Conservation (phyloP, 495 filamentous ascomycete species). For the Elasticomyces elasticus region DNA sequence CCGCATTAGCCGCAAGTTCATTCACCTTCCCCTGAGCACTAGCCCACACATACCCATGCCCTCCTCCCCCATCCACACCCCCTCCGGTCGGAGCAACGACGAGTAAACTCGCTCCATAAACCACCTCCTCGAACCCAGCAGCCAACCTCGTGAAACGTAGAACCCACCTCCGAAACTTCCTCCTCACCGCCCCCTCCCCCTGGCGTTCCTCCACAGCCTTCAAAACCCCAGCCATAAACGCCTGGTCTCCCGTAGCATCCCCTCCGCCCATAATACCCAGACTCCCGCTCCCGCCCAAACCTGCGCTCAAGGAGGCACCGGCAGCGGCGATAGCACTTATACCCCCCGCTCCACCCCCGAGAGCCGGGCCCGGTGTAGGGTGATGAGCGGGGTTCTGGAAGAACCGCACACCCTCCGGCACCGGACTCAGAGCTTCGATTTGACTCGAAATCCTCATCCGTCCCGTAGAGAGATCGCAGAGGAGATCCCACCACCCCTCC, state of each 20-base stretch:
- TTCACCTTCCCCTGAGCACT: constrained; percentile 69
- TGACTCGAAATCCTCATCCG: constrained; percentile 84
- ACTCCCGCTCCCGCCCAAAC: constrained; percentile 3
- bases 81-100: constrained; percentile 52
- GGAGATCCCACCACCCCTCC: constrained; percentile 94
- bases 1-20: constrained; percentile 81
- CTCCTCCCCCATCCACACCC: no score
- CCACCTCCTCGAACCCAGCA: constrained; percentile 87
- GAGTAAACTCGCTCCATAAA: constrained; percentile 85
- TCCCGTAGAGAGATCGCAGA: constrained; percentile 87
- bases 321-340: constrained; percentile 8
- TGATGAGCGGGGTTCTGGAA: constrained; percentile 60
- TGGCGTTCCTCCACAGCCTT: constrained; percentile 74
- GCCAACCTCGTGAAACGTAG: constrained; percentile 83
- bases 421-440: constrained; percentile 56
- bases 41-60: constrained; percentile 94
- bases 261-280: constrained; percentile 18
- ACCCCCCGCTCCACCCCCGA: background rate
- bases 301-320: constrained; percentile 9
- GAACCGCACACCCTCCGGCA: constrained; percentile 71
- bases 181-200: constrained; percentile 80
- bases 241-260: constrained; percentile 77
- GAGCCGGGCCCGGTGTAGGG: background rate
- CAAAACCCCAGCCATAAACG: constrained; percentile 80
- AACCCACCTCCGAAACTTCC: constrained; percentile 85